Evolutionary conservation across 805 yeast genomes (phyloP).

Genomic region (Hermanozyma aechmeae): DNA sequence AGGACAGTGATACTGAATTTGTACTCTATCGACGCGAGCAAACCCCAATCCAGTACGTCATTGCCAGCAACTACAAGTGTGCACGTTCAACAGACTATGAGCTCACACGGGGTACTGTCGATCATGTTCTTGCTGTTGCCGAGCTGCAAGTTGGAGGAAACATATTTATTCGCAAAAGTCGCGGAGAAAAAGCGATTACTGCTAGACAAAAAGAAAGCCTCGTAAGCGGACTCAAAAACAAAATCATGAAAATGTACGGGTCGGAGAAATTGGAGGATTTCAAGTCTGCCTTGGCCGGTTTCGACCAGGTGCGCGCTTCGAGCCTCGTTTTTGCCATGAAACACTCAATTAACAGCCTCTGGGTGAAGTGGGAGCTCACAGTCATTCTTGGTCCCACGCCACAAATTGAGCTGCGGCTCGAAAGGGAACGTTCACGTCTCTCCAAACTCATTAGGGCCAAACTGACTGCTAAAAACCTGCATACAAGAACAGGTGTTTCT

Average conservation of each 20-base stretch:
- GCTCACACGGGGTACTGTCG: slow-evolving; percentile 5
- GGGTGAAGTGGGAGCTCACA: slow-evolving; percentile 23
- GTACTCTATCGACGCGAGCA: slow-evolving; percentile 3
- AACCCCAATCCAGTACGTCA: slow-evolving; percentile 7
- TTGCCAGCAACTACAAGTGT: slow-evolving; percentile 13
- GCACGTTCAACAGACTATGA: slow-evolving; percentile 4
- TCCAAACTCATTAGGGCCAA: too few relatives aligned
- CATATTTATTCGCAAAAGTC: not conserved
- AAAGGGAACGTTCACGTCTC: too few relatives aligned
- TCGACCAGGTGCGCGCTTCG: slow-evolving; percentile 11
- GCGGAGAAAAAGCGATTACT: slow-evolving; percentile 2
- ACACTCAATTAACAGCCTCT: slow-evolving; percentile 15
- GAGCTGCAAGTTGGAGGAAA: not conserved
- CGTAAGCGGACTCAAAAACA: not conserved
- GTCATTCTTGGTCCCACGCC: slow-evolving; percentile 15
- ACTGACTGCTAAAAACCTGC: too few relatives aligned
- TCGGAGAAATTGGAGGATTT: slow-evolving; percentile 5
- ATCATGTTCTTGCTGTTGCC: slow-evolving; percentile 1
- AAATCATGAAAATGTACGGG: slow-evolving; percentile 3
- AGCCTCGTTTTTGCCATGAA: slow-evolving; percentile 20
- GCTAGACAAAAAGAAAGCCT: slow-evolving; percentile 8
- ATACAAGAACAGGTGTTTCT: too few relatives aligned
- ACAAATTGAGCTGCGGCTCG: slow-evolving; percentile 1
- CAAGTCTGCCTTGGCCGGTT: slow-evolving; percentile 2
- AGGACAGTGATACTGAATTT: slow-evolving; percentile 1